A percentile compares a stretch with the other conserved stretches of the same genome.
Conservation (phyloP, 768 basidiomycete genomes). For the Lentinula sp. region DNA sequence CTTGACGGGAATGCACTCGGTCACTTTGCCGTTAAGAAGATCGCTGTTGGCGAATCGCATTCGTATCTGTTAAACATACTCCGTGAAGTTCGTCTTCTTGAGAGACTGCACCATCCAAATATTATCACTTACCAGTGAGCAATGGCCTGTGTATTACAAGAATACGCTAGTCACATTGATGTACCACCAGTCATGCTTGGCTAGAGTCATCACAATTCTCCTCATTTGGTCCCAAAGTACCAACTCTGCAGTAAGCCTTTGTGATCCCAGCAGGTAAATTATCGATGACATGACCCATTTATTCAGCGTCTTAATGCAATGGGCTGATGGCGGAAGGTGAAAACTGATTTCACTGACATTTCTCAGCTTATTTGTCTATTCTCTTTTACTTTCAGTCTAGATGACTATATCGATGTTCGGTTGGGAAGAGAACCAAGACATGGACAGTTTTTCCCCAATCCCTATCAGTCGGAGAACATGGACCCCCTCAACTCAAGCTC, state of each 20-base stretch:
- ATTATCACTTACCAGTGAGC: slow-evolving; percentile 86
- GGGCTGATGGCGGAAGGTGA: slow-evolving; percentile 81
- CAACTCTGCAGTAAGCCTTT: slow-evolving; percentile 71
- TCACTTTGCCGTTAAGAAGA: slow-evolving; percentile 94
- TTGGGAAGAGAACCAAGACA: slow-evolving; percentile 56
- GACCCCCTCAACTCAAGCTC: slow-evolving; percentile 21
- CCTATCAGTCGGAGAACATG: not conserved
- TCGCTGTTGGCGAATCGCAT: slow-evolving; percentile 89
- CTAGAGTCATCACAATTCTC: slow-evolving; percentile 84
- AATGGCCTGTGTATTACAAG: not conserved
- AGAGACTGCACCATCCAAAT: slow-evolving; percentile 84
- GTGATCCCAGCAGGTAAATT: not conserved
- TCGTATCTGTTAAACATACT: slow-evolving; percentile 79
- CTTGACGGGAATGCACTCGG: slow-evolving; percentile 78
- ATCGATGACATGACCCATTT: not conserved
- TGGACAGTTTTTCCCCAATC: slow-evolving; percentile 26
- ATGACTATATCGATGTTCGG: slow-evolving; percentile 81
- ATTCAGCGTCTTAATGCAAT: slow-evolving; percentile 81
- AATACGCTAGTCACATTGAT: not conserved
- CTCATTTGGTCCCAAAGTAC: slow-evolving; percentile 81
- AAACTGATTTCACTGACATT: not conserved
- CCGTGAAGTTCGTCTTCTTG: slow-evolving; percentile 82
- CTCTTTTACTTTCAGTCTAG: slow-evolving; percentile 39
- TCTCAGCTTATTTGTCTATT: not conserved
- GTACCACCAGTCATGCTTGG: slow-evolving; percentile 67